These are phyloP conservation scores for Scedosporium boydii DNA, from an alignment of 2,329 filamentous ascomycete species.

Conservation along the genomic window DNA sequence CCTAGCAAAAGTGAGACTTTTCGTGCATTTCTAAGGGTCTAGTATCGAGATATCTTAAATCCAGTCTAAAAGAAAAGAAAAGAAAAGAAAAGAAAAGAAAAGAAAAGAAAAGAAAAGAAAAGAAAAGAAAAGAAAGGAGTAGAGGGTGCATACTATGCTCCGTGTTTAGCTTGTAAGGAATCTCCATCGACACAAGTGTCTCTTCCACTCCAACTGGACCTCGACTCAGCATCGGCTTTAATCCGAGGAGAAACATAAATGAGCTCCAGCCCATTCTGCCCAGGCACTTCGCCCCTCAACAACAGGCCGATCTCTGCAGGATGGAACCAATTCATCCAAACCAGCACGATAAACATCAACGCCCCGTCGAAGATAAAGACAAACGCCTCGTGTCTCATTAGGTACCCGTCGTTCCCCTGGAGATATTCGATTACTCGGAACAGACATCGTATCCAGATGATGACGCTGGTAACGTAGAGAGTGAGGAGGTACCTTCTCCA, in stretches of 20 bases:
- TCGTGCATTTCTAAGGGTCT: too few relatives aligned
- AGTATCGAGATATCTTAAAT: too few relatives aligned
- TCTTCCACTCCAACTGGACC: background rate
- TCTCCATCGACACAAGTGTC: too few relatives aligned
- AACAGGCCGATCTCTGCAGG: background rate
- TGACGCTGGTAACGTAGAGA: conserved; percentile 20
- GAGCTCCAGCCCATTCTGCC: background rate
- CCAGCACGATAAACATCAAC: conserved; percentile 21
- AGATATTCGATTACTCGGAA: conserved; percentile 39
- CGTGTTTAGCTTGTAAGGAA: too few relatives aligned
- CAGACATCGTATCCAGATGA: conserved; percentile 35
- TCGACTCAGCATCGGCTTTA: background rate
- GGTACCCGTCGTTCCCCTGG: conserved; percentile 28
- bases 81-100: too few relatives aligned
- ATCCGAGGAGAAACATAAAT: background rate
- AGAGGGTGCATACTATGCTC: too few relatives aligned
- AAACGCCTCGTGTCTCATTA: conserved; percentile 29
- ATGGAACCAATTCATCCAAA: background rate
- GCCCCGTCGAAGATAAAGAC: conserved; percentile 34
- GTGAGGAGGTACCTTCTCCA: conserved; percentile 21
- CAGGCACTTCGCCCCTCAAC: background rate
- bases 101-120: too few relatives aligned
- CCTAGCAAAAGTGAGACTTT: too few relatives aligned
- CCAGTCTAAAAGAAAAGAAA: too few relatives aligned
- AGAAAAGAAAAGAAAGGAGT: too few relatives aligned